phyloP scores from a whole-genome alignment of 345 rosid genomes.

The Jatropha curcas region DNA sequence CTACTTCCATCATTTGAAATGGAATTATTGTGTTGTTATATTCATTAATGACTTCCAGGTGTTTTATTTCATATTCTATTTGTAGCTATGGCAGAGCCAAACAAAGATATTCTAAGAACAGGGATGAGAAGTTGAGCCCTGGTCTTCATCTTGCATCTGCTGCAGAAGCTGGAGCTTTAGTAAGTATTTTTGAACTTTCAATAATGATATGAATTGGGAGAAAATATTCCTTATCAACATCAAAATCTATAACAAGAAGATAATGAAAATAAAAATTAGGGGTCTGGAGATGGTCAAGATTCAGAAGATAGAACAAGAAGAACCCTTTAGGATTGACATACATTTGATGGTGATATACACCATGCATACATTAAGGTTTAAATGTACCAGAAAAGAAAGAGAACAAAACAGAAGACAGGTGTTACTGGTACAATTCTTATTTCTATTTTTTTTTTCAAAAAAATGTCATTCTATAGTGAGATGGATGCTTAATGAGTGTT shows the following conservation, averaged over 20 bases:
- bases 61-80: neutral
- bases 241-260: neutral
- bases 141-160: constrained; percentile 88
- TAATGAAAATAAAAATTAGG: neutral
- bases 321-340: neutral
- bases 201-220: constrained; percentile 8
- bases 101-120: constrained; percentile 62
- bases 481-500: neutral
- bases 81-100: constrained; percentile 88
- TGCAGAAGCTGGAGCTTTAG: constrained; percentile 96
- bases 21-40: neutral
- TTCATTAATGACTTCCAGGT: neutral
- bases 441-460: neutral
- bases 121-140: constrained; percentile 63
- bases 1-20: neutral
- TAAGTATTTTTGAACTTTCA: constrained; percentile 38
- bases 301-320: neutral
- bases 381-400: neutral
- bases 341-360: neutral
- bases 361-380: neutral
- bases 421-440: neutral
- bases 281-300: neutral
- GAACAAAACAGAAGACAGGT: neutral
- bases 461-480: too few relatives aligned
- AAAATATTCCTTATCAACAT: neutral